These are phyloP conservation scores for Arthonia radiata DNA, from an alignment of 495 filamentous ascomycete genomes.

Conservation along the genomic window DNA sequence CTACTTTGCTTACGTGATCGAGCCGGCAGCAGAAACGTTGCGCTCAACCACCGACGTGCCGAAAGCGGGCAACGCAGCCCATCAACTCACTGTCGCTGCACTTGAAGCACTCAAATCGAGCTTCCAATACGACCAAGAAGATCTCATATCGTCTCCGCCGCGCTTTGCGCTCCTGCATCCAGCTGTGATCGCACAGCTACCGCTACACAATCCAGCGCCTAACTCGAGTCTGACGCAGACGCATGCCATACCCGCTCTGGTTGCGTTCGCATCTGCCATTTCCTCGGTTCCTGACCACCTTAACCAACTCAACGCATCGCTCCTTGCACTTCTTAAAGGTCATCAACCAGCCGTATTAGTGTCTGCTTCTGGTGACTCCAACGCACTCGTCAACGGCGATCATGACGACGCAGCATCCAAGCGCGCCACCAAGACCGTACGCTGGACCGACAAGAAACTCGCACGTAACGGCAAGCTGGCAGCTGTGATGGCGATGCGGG, in stretches of 20 bases:
- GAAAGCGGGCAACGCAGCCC: neutral
- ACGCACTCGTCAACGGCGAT: too few species aligned
- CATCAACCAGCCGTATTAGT: too few species aligned
- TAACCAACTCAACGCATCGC: conserved; percentile 52
- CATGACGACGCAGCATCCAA: too few species aligned
- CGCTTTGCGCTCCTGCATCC: conserved; percentile 50
- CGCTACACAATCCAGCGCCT: conserved; percentile 22
- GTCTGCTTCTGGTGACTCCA: too few species aligned
- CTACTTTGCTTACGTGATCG: conserved; percentile 68
- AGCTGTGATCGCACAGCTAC: conserved; percentile 43
- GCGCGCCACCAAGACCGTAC: too few species aligned
- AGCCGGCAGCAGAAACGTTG: conserved; percentile 31
- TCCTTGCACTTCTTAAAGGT: too few species aligned
- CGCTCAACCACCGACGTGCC: neutral
- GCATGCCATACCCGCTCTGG: conserved; percentile 32
- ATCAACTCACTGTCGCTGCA: conserved; percentile 13
- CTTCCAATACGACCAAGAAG: conserved; percentile 60
- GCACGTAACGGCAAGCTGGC: conserved; percentile 50
- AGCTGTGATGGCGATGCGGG: conserved; percentile 53
- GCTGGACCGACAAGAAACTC: too few species aligned
- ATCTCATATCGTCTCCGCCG: conserved; percentile 77
- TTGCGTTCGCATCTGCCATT: conserved; percentile 48
- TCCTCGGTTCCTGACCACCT: conserved; percentile 65
- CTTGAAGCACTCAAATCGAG: conserved; percentile 42
- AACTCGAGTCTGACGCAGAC: conserved; percentile 11